Conservation (phyloP, 2,329 filamentous ascomycete genomes). For the Cladosporium phlei region DNA sequence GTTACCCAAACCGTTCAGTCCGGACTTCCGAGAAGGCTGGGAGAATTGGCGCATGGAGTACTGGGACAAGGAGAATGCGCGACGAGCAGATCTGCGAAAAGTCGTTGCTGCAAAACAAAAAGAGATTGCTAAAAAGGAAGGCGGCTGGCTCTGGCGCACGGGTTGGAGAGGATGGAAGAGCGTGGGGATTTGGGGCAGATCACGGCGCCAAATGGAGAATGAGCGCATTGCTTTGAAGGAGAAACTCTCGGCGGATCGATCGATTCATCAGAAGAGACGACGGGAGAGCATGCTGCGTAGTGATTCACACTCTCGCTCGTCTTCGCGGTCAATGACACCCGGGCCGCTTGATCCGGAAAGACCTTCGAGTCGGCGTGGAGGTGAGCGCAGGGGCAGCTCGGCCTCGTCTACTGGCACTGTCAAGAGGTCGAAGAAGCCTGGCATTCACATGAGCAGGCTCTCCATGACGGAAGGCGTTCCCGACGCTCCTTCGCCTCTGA, state of each 20-base stretch:
- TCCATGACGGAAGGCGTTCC: constrained; percentile 10
- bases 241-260: constrained; percentile 18
- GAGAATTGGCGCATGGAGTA: constrained; percentile 90
- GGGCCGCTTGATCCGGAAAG: constrained; percentile 24
- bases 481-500: constrained; percentile 10
- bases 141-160: constrained; percentile 82
- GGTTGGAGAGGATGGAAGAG: constrained; percentile 58
- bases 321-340: constrained; percentile 24
- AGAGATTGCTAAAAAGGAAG: constrained; percentile 63
- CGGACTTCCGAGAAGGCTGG: constrained; percentile 95
- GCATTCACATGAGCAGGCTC: constrained; percentile 7
- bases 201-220: constrained; percentile 26
- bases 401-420: constrained; percentile 10
- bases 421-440: constrained; percentile 14
- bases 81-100: constrained; percentile 65
- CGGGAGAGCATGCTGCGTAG: constrained; percentile 21
- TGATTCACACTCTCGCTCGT: constrained; percentile 19
- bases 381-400: constrained; percentile 23
- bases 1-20: constrained; percentile 89
- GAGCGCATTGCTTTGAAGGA: constrained; percentile 28
- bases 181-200: constrained; percentile 26
- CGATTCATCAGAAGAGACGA: constrained; percentile 20
- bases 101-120: constrained; percentile 66
- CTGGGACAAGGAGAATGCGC: constrained; percentile 95
- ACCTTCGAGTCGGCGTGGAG: constrained; percentile 13